Base-by-base conservation (phyloP, 1,284 basidiomycete genomes). In the Quambalaria eucalypti region DNA sequence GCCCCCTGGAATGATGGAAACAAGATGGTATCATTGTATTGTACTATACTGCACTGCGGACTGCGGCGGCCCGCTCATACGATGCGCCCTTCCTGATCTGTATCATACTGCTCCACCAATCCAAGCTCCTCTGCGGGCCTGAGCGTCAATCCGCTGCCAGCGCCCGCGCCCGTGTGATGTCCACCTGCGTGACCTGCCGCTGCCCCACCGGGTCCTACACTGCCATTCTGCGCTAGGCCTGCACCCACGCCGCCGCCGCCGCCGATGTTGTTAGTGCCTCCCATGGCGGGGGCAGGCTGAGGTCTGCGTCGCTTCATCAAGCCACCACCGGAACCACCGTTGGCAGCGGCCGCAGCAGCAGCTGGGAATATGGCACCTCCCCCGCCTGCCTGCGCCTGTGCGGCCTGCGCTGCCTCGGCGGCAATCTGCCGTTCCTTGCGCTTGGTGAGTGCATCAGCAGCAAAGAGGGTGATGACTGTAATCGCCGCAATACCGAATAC, bases 401-500 rank as follows among this genome's bases (percentile, higher is more conserved):
- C 33, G 16, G 40, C 39, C 9, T 40, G 30, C 40, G 56, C 62
- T 10, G 59, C 63, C n/a, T 65, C 61, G 39, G 68, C 66, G 26
- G 62, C 60, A 26, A 63, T 52, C 36, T n/a, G 16, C 42, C 42
- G 2, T 14, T 55, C 48, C n/a, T 55, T 40, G 23, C 54, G 16
- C 29, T 47, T 55, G 5, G 66, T 67, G 14, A 74, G 55, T 44
- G 69, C 68, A 55, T 74, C 72, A 30, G 72, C 70, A 31, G 72
- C 56, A 25, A 69, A 62, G n/a, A 74, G 56, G 16, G 69, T 73
- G 36, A 64, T 64, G 16, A 72, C 66, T 1, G 72, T 57, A 47
- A 74, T 74, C 19, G 69, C 71, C n/a, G 68, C 68, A 21, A 68
- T 68, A 23, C 72, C 72, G 50, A 74, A 72, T 21, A 74, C 70